Evolutionary conservation across 768 basidiomycete genomes (phyloP).

Genomic region (Pleurotus tuber-regium): DNA sequence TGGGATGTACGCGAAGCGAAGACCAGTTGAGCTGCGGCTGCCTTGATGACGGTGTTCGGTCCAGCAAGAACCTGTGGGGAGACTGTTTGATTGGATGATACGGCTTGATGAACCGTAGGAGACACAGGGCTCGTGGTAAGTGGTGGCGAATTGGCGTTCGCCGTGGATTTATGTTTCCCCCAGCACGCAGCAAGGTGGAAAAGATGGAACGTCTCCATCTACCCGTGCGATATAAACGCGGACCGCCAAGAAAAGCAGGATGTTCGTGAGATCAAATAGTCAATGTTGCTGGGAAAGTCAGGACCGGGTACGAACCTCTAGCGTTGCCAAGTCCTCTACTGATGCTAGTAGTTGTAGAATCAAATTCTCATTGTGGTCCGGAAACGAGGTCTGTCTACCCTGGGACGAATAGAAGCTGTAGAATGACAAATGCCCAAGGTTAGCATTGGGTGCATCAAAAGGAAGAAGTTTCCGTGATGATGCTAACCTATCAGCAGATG

Average conservation of each 20-base stretch:
- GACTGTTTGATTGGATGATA: slow-evolving; percentile 17
- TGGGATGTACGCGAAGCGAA: slow-evolving; percentile 73
- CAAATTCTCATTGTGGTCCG: slow-evolving; percentile 66
- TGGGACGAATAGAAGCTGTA: slow-evolving; percentile 84
- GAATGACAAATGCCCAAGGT: slow-evolving; percentile 1
- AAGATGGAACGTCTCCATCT: slow-evolving; percentile 89
- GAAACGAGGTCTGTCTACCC: slow-evolving; percentile 79
- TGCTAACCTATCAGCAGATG: slow-evolving; percentile 75
- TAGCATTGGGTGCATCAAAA: not conserved
- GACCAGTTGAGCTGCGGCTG: slow-evolving; percentile 80
- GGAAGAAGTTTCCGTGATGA: slow-evolving; percentile 2
- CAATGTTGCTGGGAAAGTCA: slow-evolving; percentile 9
- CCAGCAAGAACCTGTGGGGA: slow-evolving; percentile 19
- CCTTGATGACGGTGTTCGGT: slow-evolving; percentile 49
- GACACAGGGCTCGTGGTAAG: slow-evolving; percentile 42
- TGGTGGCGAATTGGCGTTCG: slow-evolving; percentile 33
- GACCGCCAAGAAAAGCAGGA: not conserved
- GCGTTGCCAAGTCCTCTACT: slow-evolving; percentile 55
- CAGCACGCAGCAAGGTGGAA: slow-evolving; percentile 77
- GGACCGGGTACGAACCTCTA: slow-evolving; percentile 52
- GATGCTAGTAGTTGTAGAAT: slow-evolving; percentile 51
- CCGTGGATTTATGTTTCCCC: slow-evolving; percentile 33
- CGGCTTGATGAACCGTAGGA: slow-evolving; percentile 32
- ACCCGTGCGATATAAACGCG: not conserved
- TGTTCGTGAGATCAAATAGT: not conserved